phyloP scores from a whole-genome alignment of 306 rosid genomes.

The Cajanus cajan region DNA sequence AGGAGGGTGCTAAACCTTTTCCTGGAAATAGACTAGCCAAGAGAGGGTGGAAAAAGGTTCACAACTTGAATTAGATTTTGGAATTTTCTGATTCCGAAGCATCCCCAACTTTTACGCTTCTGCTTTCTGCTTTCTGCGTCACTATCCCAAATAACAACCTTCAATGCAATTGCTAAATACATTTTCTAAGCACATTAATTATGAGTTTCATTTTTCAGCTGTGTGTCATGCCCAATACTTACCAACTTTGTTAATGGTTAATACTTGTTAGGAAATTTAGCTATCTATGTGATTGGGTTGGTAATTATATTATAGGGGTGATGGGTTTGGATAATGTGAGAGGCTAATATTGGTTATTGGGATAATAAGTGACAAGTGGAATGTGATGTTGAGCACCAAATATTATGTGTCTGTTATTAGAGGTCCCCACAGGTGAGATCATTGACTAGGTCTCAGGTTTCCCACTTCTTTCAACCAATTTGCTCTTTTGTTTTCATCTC shows the following conservation, averaged over 20 bases:
- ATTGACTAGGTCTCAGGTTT: constrained; percentile 1
- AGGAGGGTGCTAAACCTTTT: constrained; percentile 26
- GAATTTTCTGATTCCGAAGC: constrained; percentile 21
- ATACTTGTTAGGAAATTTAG: too few relatives aligned
- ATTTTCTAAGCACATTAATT: too few relatives aligned
- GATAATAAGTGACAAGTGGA: not conserved
- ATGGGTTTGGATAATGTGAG: not conserved
- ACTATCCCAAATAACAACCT: constrained; percentile 3
- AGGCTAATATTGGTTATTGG: not conserved
- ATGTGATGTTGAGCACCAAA: not conserved
- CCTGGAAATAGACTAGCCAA: not conserved
- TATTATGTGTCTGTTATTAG: not conserved
- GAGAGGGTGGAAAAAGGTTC: constrained; percentile 29
- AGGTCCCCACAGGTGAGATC: constrained; percentile 35
- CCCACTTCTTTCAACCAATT: not conserved
- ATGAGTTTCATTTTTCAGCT: too few relatives aligned
- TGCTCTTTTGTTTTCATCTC: not conserved
- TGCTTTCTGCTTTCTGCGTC: constrained; percentile 13
- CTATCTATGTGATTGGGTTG: too few relatives aligned
- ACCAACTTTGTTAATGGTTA: too few relatives aligned
- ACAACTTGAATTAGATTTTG: constrained; percentile 10
- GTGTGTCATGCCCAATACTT: too few relatives aligned
- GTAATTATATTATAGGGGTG: not conserved
- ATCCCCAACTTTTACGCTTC: constrained; percentile 14
- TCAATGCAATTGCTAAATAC: too few relatives aligned